These are phyloP conservation scores for Aphanomyces euteiches DNA, from an alignment of 352 stramenopile genomes.

Conservation along the genomic window DNA sequence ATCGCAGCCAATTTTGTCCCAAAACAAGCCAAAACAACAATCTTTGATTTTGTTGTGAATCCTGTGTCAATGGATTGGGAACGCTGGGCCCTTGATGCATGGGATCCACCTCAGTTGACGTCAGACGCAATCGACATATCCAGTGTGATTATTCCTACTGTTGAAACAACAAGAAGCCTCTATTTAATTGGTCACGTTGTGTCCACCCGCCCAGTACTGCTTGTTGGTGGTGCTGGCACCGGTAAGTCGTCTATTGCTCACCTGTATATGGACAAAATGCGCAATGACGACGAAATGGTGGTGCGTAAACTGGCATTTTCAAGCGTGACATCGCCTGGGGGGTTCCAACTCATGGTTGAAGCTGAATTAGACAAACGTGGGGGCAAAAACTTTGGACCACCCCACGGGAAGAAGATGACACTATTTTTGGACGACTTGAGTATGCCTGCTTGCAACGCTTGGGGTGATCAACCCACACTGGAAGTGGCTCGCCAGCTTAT, in stretches of 20 bases:
- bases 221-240: conserved; percentile 82
- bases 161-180: conserved; percentile 69
- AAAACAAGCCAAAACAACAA: conserved; percentile 46
- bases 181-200: conserved; percentile 71
- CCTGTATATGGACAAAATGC: conserved; percentile 54
- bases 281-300: conserved; percentile 41
- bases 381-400: conserved; percentile 71
- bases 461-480: conserved; percentile 72
- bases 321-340: conserved; percentile 64
- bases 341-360: conserved; percentile 77
- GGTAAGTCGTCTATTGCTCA: conserved; percentile 82
- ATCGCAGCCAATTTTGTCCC: conserved; percentile 35
- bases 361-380: conserved; percentile 71
- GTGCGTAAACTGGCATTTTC: conserved; percentile 89
- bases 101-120: conserved; percentile 30
- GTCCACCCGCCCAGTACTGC: conserved; percentile 56
- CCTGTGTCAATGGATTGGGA: conserved; percentile 88
- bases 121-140: conserved; percentile 62
- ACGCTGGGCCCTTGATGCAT: conserved; percentile 58
- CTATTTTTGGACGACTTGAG: conserved; percentile 77
- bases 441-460: conserved; percentile 64
- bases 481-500: conserved; percentile 72
- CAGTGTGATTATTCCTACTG: conserved; percentile 81
- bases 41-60: conserved; percentile 92
- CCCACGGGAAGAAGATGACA: conserved; percentile 66